These are phyloP conservation scores for Saturnispora galanensis DNA, from an alignment of 805 yeast species.

Conservation along the genomic window DNA sequence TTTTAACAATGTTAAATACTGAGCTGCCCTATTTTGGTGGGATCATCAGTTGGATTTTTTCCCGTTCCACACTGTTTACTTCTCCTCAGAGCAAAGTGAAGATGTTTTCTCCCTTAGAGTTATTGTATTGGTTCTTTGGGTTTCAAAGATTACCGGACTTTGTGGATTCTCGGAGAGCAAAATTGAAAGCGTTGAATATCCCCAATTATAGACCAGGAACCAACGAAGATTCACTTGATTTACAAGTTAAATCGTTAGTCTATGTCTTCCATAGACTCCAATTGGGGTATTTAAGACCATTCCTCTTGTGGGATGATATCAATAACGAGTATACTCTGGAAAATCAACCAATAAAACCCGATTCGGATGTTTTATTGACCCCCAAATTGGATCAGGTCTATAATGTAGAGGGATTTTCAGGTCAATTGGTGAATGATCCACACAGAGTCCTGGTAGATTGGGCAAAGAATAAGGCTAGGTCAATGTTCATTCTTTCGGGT, in stretches of 20 bases:
- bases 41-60: no score
- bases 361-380: conserved; percentile 14
- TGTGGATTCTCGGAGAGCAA: conserved; percentile 1
- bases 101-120: not conserved
- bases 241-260: conserved; percentile 48
- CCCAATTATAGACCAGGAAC: conserved; percentile 41
- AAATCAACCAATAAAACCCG: not conserved
- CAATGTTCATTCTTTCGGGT: conserved; percentile 45
- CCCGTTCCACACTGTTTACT: no score
- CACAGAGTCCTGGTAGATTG: conserved; percentile 60
- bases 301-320: conserved; percentile 25
- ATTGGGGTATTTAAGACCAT: conserved; percentile 23
- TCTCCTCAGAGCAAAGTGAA: no score
- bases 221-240: conserved; percentile 47
- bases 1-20: no score
- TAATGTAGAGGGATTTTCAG: conserved; percentile 36
- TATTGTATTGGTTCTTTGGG: not conserved
- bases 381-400: conserved; percentile 47
- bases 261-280: conserved; percentile 38
- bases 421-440: conserved; percentile 39
- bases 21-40: no score
- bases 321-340: conserved; percentile 11
- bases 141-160: no score
- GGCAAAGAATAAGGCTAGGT: conserved; percentile 55
- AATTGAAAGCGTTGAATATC: conserved; percentile 29